phyloP scores from a whole-genome alignment of 108 stramenopile species.

The Cylindrotheca fusiformis region DNA sequence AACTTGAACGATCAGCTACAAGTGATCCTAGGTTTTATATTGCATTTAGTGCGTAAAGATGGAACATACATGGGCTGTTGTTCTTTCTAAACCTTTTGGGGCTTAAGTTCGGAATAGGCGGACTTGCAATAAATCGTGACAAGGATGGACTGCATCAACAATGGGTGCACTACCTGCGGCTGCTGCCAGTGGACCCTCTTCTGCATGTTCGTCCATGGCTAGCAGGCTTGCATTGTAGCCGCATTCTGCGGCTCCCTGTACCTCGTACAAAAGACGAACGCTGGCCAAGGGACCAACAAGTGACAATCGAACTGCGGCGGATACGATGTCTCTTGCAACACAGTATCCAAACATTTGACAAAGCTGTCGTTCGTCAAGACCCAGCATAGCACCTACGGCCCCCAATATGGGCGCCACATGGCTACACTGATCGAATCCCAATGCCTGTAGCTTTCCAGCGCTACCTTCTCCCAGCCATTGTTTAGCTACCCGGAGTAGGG shows the following conservation, averaged over 20 bases:
- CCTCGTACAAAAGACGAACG: constrained; percentile 42
- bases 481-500: constrained; percentile 61
- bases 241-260: constrained; percentile 47
- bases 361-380: constrained; percentile 29
- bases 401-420: constrained; percentile 71
- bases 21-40: too few species aligned
- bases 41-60: too few species aligned
- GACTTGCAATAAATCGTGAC: constrained; percentile 63
- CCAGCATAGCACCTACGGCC: constrained; percentile 39
- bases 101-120: constrained; percentile 69
- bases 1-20: too few species aligned
- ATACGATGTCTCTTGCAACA: constrained; percentile 74
- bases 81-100: too few species aligned
- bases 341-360: constrained; percentile 67
- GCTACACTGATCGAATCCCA: constrained; percentile 2
- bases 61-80: too few species aligned
- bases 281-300: constrained; percentile 73
- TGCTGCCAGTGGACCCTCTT: constrained; percentile 13
- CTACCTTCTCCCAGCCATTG: constrained; percentile 33
- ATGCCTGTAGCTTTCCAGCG: background rate
- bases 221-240: constrained; percentile 35
- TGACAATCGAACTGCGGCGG: constrained; percentile 79
- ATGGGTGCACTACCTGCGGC: constrained; percentile 50
- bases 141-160: constrained; percentile 73
- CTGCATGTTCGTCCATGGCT: background rate